Evolutionary conservation across 176 grass and related monocot genomes (phyloP).

Genomic region (Rhynchospora breviuscula): DNA sequence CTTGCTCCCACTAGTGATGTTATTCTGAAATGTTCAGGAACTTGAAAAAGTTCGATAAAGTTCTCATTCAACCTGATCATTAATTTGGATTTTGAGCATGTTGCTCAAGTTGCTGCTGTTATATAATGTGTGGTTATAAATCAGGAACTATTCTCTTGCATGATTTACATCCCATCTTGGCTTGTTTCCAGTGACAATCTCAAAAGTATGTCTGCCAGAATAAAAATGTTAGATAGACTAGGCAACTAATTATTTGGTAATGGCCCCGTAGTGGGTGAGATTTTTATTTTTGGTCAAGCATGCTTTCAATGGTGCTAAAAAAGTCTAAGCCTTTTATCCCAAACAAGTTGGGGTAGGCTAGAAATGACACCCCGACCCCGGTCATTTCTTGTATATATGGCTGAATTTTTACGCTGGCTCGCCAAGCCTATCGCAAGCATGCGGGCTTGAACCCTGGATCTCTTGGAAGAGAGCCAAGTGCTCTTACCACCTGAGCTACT

Average conservation of each 20-base stretch:
- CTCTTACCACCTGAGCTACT: no score
- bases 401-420: no score
- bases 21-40: neutral
- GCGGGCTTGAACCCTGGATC: no score
- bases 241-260: neutral
- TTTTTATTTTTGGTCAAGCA: neutral
- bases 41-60: neutral
- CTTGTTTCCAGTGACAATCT: neutral
- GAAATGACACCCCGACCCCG: no score
- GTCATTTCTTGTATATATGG: no score
- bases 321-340: no score
- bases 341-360: no score
- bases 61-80: neutral
- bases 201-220: neutral
- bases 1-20: neutral
- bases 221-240: neutral
- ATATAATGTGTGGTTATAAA: neutral
- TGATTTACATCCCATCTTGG: neutral
- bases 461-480: no score
- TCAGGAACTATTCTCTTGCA: neutral
- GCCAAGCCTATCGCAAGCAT: no score
- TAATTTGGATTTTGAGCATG: neutral
- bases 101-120: neutral
- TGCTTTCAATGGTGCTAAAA: no score
- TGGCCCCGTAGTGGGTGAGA: neutral